Percentiles rank a stretch among this genome's conserved stretches.
Conservation (phyloP, 106 monocot genomes). For the Dactylorhiza incarnata region DNA sequence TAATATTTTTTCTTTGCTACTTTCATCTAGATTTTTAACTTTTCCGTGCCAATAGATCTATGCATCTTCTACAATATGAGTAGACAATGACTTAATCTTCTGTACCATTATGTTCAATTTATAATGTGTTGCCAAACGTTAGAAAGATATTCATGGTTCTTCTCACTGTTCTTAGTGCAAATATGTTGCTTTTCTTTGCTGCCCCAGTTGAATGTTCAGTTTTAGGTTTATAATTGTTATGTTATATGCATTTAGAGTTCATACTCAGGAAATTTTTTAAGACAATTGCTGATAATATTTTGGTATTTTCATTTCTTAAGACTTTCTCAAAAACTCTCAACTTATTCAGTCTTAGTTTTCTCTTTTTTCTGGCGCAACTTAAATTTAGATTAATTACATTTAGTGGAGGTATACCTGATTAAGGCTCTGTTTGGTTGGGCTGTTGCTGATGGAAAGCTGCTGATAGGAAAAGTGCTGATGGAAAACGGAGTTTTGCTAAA, state of each 20-base stretch:
- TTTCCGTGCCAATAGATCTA: neutral
- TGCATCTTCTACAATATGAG: neutral
- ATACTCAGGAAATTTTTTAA: neutral
- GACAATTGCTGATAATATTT: neutral
- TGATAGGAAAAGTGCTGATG: no score
- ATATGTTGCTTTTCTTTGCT: neutral
- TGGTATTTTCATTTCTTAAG: neutral
- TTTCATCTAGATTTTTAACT: neutral
- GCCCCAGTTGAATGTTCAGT: neutral
- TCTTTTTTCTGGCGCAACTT: neutral
- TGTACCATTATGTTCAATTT: neutral
- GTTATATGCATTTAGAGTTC: neutral
- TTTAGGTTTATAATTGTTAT: neutral
- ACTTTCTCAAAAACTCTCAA: neutral
- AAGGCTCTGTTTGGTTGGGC: no score
- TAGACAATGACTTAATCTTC: neutral
- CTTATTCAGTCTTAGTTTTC: neutral
- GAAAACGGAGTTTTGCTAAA: no score
- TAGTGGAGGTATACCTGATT: neutral
- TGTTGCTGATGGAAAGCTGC: no score
- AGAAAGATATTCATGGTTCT: neutral
- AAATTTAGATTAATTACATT: neutral
- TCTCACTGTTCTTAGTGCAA: neutral
- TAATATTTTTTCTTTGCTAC: neutral
- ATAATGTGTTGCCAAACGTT: neutral